Evolutionary conservation across 1,139 yeast species (phyloP).

Genomic region (Yamadazyma trypodendri): DNA sequence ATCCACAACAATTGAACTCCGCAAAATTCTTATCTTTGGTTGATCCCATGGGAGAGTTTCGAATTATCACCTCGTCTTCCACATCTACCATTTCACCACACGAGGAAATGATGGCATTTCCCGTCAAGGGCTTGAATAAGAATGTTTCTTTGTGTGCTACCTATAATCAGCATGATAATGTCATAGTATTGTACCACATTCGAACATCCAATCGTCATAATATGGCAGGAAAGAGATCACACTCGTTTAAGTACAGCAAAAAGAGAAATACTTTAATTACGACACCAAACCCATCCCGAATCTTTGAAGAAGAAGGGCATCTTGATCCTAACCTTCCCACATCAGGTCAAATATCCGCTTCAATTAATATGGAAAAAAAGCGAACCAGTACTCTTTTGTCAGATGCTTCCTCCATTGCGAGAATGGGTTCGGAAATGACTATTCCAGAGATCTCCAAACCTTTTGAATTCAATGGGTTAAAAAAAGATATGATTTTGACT

Average conservation of each 20-base stretch:
- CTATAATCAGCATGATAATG: slow-evolving; percentile 43
- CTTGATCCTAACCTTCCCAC: slow-evolving; percentile 14
- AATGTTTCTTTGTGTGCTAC: slow-evolving; percentile 51
- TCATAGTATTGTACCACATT: slow-evolving; percentile 50
- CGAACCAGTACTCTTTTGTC: slow-evolving; percentile 54
- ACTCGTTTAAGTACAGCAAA: slow-evolving; percentile 16
- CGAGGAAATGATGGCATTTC: slow-evolving; percentile 58
- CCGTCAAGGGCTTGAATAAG: slow-evolving; percentile 34
- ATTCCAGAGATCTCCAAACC: slow-evolving; percentile 28
- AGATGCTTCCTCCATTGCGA: slow-evolving; percentile 57
- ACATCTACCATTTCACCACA: slow-evolving; percentile 60
- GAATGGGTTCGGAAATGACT: slow-evolving; percentile 53
- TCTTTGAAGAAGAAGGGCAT: slow-evolving; percentile 40
- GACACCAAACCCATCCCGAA: slow-evolving; percentile 44
- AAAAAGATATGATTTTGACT: slow-evolving; percentile 69
- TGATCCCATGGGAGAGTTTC: slow-evolving; percentile 70
- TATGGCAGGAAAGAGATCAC: slow-evolving; percentile 13
- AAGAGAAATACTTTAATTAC: slow-evolving; percentile 29
- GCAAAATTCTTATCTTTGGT: slow-evolving; percentile 59
- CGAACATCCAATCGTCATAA: slow-evolving; percentile 35
- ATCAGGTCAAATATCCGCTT: slow-evolving; percentile 17
- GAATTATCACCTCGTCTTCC: slow-evolving; percentile 67
- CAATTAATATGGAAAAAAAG: slow-evolving; percentile 49
- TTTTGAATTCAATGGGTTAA: slow-evolving; percentile 30
- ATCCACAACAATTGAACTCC: slow-evolving; percentile 22